phyloP scores from a whole-genome alignment of 352 stramenopile genomes.

The Aphanomyces euteiches region DNA sequence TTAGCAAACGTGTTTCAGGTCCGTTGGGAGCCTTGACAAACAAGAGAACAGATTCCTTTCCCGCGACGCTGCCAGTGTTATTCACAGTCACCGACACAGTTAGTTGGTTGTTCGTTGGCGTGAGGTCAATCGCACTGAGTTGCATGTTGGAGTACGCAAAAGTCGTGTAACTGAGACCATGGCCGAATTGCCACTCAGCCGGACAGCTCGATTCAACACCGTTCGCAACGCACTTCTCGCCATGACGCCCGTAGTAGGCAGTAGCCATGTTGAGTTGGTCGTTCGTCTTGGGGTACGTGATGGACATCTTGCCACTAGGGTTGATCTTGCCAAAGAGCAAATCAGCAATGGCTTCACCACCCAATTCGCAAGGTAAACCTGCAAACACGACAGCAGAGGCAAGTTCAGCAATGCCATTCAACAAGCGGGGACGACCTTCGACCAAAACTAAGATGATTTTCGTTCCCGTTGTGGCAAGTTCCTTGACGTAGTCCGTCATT shows the following conservation, averaged over 20 bases:
- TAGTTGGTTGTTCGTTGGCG: conserved; percentile 31
- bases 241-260: conserved; percentile 19
- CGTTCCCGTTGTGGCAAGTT: conserved; percentile 55
- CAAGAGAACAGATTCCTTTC: conserved; percentile 70
- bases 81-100: conserved; percentile 35
- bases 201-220: conserved; percentile 5
- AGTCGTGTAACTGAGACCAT: conserved; percentile 60
- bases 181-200: conserved; percentile 72
- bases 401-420: conserved; percentile 50
- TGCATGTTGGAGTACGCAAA: conserved; percentile 53
- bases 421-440: conserved; percentile 67
- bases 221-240: neutral
- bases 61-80: conserved; percentile 52
- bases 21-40: conserved; percentile 65
- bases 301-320: conserved; percentile 68
- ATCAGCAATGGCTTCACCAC: conserved; percentile 76
- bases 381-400: conserved; percentile 72
- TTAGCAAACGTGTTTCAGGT: conserved; percentile 74
- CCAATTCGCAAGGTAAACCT: conserved; percentile 68
- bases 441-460: conserved; percentile 77
- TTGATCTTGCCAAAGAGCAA: conserved; percentile 74
- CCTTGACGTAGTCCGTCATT: conserved; percentile 66
- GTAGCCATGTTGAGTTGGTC: conserved; percentile 27
- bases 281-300: conserved; percentile 74
- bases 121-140: conserved; percentile 37